Percentiles rank a stretch among this genome's conserved stretches.
phyloP scores from a whole-genome alignment of 2,329 filamentous ascomycete species.

The Tricladium varicosporioides region DNA sequence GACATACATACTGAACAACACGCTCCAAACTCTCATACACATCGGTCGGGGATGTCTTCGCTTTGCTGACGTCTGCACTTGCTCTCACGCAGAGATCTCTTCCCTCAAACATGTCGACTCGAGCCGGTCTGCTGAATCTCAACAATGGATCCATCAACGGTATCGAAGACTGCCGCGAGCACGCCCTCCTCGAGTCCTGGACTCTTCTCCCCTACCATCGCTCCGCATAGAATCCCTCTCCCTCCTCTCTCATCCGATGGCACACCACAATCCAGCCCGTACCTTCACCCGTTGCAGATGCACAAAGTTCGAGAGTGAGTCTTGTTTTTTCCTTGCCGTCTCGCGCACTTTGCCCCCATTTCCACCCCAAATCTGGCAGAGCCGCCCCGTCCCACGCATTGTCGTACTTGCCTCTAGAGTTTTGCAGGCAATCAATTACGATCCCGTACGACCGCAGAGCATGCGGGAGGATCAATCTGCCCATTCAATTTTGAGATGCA shows the following conservation, averaged over 20 bases:
- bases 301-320: conserved; percentile 76
- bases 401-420: background rate
- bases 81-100: background rate
- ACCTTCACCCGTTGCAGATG: conserved; percentile 68
- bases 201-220: conserved; percentile 54
- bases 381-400: conserved; percentile 3
- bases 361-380: conserved; percentile 7
- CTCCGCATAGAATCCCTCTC: conserved; percentile 25
- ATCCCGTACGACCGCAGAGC: background rate
- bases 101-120: conserved; percentile 22
- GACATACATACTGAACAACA: background rate
- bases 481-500: background rate
- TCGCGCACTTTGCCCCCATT: conserved; percentile 7
- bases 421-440: background rate
- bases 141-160: conserved; percentile 32
- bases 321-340: background rate
- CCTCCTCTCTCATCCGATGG: conserved; percentile 48
- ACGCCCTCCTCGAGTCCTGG: conserved; percentile 61
- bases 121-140: conserved; percentile 12
- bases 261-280: conserved; percentile 54
- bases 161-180: conserved; percentile 42
- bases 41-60: conserved; percentile 6
- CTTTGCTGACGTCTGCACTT: conserved; percentile 2
- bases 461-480: background rate
- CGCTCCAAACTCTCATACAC: conserved; percentile 3